Evolutionary conservation across 208 protist genomes (phyloP).

Genomic region (Kentomonas sorsogonicus): DNA sequence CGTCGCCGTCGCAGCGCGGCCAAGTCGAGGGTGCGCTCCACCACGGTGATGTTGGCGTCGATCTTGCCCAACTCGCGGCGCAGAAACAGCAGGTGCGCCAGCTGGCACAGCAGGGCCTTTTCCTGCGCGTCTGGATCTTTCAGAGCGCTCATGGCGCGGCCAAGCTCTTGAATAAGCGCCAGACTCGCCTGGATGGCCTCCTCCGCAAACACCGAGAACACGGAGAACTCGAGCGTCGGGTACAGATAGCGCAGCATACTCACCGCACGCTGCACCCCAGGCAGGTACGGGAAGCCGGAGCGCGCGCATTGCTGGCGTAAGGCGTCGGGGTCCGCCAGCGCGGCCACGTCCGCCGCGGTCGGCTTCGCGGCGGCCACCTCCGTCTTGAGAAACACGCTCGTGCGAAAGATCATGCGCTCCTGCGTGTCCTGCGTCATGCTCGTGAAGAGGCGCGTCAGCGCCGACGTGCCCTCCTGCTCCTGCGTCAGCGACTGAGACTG

Average conservation of each 20-base stretch:
- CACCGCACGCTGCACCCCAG: conserved; percentile 51
- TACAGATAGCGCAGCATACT: conserved; percentile 66
- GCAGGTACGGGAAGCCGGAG: conserved; percentile 33
- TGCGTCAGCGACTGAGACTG: conserved; percentile 2
- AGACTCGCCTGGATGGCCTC: conserved; percentile 74
- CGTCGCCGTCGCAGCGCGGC: conserved; percentile 49
- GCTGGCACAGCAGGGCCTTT: conserved; percentile 56
- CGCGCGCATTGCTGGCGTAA: no score
- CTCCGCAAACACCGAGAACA: conserved; percentile 84
- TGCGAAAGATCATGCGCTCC: conserved; percentile 78
- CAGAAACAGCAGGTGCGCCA: conserved; percentile 73
- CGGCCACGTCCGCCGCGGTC: conserved; percentile 18
- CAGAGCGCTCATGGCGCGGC: conserved; percentile 52
- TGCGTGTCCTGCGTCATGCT: conserved; percentile 86
- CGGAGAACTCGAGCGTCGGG: conserved; percentile 73
- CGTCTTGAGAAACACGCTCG: conserved; percentile 67
- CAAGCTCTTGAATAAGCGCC: conserved; percentile 48
- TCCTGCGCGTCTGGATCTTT: no score
- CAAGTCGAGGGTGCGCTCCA: conserved; percentile 70
- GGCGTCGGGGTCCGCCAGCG: neutral
- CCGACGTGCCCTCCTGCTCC: conserved; percentile 10
- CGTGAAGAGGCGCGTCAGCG: conserved; percentile 30
- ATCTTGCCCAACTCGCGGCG: conserved; percentile 64
- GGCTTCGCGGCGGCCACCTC: conserved; percentile 33
- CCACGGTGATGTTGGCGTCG: conserved; percentile 78